Evolutionary conservation across 2,329 filamentous ascomycete genomes (phyloP), one percentile per base, ranked within the genome.

Genomic region (Aspergillus sclerotialis): DNA sequence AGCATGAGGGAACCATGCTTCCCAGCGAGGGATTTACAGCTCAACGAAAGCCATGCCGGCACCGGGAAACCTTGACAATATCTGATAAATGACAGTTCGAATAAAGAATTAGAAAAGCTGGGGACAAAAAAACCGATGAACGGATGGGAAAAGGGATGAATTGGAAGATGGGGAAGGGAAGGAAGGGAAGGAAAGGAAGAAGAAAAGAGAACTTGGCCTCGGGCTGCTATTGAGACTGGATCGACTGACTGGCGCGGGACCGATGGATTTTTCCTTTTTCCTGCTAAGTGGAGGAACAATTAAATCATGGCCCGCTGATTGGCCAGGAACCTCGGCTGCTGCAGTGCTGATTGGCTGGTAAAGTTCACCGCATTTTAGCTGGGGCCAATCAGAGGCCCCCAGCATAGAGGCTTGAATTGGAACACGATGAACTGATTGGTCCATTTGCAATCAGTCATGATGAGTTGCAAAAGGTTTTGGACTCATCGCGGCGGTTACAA

Each of bases 21-120:
- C 80, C 80, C 78, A 88, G 83, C 81, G 80, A 65, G 79, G 76
- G 68, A 76, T 86, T 89, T 88, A 93, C 82, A 90, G 84, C 83
- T 82, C 82, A 84, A 79, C 81, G 81, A 83, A 71, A 73, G 81
- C 79, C 80, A 68, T 68, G 73, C 43, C 78, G 76, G 77, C 78
- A 76, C 80, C 42, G 39, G 81, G n/a, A n/a, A 65, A 69, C 72
- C 71, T 83, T 79, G 81, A 84, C 80, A 72, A 80, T 82, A 80
- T 78, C 75, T 71, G 57, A 43, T 49, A 51, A n/a, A 36, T 44
- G 36, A 36, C 44, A 53, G 49, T 30, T 40, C 43, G 32, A 28
- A 38, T 44, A 42, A 45, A 43, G 46, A 44, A 35, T 36, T 26
- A 12, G 24, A 19, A 23, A 13, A 18, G 38, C 13, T 14, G 13